Conservation (phyloP, 352 stramenopile species). For the Phytophthora sp. region DNA sequence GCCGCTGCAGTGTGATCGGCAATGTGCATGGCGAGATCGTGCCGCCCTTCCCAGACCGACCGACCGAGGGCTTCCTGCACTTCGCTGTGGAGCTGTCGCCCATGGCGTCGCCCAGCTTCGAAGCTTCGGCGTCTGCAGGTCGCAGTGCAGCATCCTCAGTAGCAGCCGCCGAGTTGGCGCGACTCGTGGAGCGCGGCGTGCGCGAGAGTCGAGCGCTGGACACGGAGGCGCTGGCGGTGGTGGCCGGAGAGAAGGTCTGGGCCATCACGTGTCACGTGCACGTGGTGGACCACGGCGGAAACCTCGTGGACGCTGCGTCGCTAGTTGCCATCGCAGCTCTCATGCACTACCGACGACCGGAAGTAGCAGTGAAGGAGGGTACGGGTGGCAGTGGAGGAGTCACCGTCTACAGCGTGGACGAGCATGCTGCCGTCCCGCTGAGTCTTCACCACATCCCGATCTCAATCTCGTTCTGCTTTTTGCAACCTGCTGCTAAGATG, state of each 20-base stretch:
- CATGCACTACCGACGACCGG: slow-evolving; percentile 92
- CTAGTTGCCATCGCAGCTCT: slow-evolving; percentile 94
- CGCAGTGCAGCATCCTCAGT: slow-evolving; percentile 57
- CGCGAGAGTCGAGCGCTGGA: slow-evolving; percentile 93
- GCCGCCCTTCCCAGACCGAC: slow-evolving; percentile 84
- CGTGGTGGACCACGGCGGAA: slow-evolving; percentile 93
- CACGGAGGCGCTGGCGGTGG: slow-evolving; percentile 94
- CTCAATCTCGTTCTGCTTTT: slow-evolving; percentile 93
- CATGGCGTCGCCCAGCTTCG: slow-evolving; percentile 86
- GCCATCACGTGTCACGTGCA: slow-evolving; percentile 91
- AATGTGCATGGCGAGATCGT: slow-evolving; percentile 89
- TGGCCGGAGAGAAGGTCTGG: slow-evolving; percentile 95
- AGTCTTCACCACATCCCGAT: slow-evolving; percentile 97
- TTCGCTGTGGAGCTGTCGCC: slow-evolving; percentile 87
- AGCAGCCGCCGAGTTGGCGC: slow-evolving; percentile 70
- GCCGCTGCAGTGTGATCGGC: slow-evolving; percentile 60
- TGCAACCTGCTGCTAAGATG: slow-evolving; percentile 40
- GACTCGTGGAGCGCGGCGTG: slow-evolving; percentile 92
- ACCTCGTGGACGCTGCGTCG: slow-evolving; percentile 91
- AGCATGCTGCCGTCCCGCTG: slow-evolving; percentile 91
- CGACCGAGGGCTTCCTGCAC: slow-evolving; percentile 87
- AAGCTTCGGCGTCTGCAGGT: slow-evolving; percentile 40
- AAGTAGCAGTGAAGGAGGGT: slow-evolving; percentile 74
- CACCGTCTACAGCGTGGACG: slow-evolving; percentile 85
- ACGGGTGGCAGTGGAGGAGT: slow-evolving; percentile 24